These are phyloP conservation scores for Metschnikowia corniflorae DNA, from an alignment of 805 yeast species.

Conservation along the genomic window DNA sequence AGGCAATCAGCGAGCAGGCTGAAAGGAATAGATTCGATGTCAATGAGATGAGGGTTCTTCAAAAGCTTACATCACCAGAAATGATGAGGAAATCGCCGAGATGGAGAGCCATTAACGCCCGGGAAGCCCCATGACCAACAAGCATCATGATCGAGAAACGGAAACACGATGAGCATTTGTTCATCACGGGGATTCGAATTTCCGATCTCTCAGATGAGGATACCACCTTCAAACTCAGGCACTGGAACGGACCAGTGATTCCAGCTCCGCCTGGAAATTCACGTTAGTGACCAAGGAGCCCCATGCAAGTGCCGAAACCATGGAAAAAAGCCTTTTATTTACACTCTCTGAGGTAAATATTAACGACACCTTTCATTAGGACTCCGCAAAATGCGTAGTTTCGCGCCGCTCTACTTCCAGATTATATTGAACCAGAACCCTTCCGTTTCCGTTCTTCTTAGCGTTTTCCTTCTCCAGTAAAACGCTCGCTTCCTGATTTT, in stretches of 20 bases:
- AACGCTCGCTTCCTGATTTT: too few relatives aligned
- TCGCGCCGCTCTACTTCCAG: too few relatives aligned
- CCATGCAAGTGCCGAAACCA: slow-evolving; percentile 5
- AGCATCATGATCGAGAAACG: slow-evolving; percentile 61
- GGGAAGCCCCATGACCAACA: slow-evolving; percentile 79
- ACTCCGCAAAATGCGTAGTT: too few relatives aligned
- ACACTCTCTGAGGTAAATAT: too few relatives aligned
- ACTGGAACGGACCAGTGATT: slow-evolving; percentile 87
- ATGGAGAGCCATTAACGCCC: slow-evolving; percentile 65
- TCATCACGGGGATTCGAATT: slow-evolving; percentile 60
- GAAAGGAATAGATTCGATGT: slow-evolving; percentile 39
- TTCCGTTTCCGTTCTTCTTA: too few relatives aligned
- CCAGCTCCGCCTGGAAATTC: slow-evolving; percentile 59
- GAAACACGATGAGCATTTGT: slow-evolving; percentile 60
- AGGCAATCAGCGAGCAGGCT: slow-evolving; percentile 29
- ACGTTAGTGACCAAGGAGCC: slow-evolving; percentile 30
- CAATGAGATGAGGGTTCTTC: slow-evolving; percentile 61
- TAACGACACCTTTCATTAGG: too few relatives aligned
- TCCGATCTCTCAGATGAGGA: slow-evolving; percentile 67
- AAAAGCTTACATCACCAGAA: slow-evolving; percentile 60
- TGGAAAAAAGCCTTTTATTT: too few relatives aligned
- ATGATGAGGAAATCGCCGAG: slow-evolving; percentile 69
- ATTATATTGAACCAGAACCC: too few relatives aligned
- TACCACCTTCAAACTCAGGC: slow-evolving; percentile 56
- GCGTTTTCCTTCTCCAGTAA: too few relatives aligned